phyloP scores from a whole-genome alignment of 805 yeast genomes.

The Tanozyma kutaoensis region DNA sequence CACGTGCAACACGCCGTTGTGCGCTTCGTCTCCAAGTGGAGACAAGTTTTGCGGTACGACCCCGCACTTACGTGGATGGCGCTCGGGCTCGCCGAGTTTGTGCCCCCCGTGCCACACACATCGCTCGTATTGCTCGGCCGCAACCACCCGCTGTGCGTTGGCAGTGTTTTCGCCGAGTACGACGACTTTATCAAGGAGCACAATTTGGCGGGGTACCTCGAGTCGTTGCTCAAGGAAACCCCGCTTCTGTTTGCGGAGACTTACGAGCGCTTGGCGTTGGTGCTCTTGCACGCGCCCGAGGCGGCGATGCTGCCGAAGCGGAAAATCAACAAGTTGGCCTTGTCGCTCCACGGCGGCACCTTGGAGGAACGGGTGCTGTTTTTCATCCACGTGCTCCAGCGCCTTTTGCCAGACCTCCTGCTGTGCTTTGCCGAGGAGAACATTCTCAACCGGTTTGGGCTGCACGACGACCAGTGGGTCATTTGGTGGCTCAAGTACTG shows the following conservation, averaged over 20 bases:
- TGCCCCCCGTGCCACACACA: slow-evolving; percentile 48
- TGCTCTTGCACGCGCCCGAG: slow-evolving; percentile 63
- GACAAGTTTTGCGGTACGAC: slow-evolving; percentile 62
- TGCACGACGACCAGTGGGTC: slow-evolving; percentile 74
- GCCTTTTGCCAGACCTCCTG: slow-evolving; percentile 61
- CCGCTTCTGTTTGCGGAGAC: slow-evolving; percentile 41
- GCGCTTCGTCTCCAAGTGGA: slow-evolving; percentile 68
- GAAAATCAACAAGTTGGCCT: slow-evolving; percentile 19
- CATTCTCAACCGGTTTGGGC: slow-evolving; percentile 40
- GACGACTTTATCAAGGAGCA: slow-evolving; percentile 21
- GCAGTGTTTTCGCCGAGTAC: slow-evolving; percentile 23
- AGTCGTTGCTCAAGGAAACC: slow-evolving; percentile 14
- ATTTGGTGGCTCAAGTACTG: slow-evolving; percentile 92
- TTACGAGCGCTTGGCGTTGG: slow-evolving; percentile 64
- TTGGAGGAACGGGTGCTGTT: slow-evolving; percentile 55
- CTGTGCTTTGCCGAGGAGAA: slow-evolving; percentile 73
- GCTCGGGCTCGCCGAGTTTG: slow-evolving; percentile 79
- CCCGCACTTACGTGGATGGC: slow-evolving; percentile 83
- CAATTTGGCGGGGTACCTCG: slow-evolving; percentile 10
- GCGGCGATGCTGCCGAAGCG: slow-evolving; percentile 12
- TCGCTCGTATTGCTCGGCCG: slow-evolving; percentile 44
- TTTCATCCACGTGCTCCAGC: slow-evolving; percentile 51
- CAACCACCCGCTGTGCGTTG: slow-evolving; percentile 20
- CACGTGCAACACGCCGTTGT: slow-evolving; percentile 46
- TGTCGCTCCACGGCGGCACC: slow-evolving; percentile 48